Evolutionary conservation across 2,329 filamentous ascomycete species (phyloP), one percentile per base, ranked within the genome.

Genomic region (Aquanectria penicillioides): DNA sequence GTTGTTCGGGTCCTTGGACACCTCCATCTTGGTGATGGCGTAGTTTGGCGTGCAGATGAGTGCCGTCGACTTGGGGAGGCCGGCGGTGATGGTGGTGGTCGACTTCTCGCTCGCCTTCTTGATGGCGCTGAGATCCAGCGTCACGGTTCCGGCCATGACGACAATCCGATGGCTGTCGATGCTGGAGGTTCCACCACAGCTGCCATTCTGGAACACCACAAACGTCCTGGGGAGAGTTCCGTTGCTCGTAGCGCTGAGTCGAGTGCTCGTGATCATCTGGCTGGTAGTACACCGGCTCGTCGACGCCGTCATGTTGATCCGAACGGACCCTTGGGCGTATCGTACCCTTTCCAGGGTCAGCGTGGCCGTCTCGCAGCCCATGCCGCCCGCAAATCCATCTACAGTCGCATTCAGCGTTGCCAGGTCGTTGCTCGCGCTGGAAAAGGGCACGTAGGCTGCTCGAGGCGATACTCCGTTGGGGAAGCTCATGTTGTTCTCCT

Each of bases 391-490:
- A 13, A 78, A 75, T 5, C 76, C 76, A 23, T 77, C 70, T 1
- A 79, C 75, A 0, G 63, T 69, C 5, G 74, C 72, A 13, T 63
- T 65, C 8, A 77, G 48, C 12, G 69, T 64, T 15, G 53, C 17
- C 18, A 65, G 13, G 63, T 72, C 15, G 62, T 67, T 50, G 12
- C 69, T 43, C 15, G 71, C 57, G 36, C 60, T 62, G 10, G 59
- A 41, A 29, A 79, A 78, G 2, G 70, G 67, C 28, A 76, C 73
- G 28, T 75, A 78, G 5, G 76, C 75, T 44, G 71, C 73, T n/a
- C 66, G 61, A 12, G 63, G 41, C 8, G 75, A 71, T 1, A 72
- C 62, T 3, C 77, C 77, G 4, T 74, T 70, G 1, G 77, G 77
- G 26, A 62, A 69, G 15, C 62, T 63, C 28, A 71, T 58, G 37